These are phyloP conservation scores for Trichosanthes truncata DNA, from an alignment of 306 rosid genomes.

Conservation along the genomic window DNA sequence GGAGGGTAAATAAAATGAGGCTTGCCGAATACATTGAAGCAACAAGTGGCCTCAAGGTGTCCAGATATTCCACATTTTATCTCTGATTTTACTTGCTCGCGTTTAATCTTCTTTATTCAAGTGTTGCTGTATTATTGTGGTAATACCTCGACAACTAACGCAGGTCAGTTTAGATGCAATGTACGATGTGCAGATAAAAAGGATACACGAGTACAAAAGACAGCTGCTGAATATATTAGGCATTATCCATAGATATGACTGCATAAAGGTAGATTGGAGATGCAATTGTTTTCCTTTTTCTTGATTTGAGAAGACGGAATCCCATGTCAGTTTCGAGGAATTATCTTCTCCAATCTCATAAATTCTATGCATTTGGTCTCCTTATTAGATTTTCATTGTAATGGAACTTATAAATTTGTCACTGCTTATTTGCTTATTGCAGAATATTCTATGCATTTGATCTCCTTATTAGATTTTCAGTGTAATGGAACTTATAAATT, in stretches of 20 bases:
- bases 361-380: not conserved
- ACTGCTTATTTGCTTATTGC: constrained; percentile 9
- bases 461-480: not conserved
- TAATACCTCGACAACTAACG: constrained; percentile 9
- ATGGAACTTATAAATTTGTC: not conserved
- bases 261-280: constrained; percentile 46
- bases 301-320: not conserved
- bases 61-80: not conserved
- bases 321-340: not conserved
- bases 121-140: constrained; percentile 8
- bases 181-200: constrained; percentile 78
- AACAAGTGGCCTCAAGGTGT: constrained; percentile 63
- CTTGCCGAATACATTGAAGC: constrained; percentile 67
- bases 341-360: not conserved
- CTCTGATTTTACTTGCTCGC: constrained; percentile 4
- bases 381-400: not conserved
- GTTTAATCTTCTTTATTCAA: constrained; percentile 1
- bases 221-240: constrained; percentile 66
- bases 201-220: constrained; percentile 72
- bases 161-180: constrained; percentile 77
- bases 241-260: constrained; percentile 63
- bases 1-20: constrained; percentile 60
- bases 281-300: not conserved
- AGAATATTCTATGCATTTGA: not conserved
- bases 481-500: not conserved